These are phyloP conservation scores for Blumeria hordei DNA, from an alignment of 2,329 filamentous ascomycete species.

Conservation along the genomic window DNA sequence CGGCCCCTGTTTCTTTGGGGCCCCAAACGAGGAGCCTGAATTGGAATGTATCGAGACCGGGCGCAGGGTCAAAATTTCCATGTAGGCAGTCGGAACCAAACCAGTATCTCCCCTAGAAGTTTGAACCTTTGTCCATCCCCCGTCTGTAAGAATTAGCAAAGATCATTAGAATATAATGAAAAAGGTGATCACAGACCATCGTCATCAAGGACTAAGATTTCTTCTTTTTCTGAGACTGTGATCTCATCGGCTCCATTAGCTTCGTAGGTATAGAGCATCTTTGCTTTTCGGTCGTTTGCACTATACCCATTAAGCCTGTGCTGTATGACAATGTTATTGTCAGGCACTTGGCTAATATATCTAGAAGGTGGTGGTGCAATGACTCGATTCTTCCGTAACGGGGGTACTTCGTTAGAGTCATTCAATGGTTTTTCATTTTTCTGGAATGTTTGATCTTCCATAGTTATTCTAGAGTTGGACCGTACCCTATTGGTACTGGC, in stretches of 20 bases:
- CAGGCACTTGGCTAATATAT: conserved; percentile 47
- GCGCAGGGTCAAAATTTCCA: conserved; percentile 40
- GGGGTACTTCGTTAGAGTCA: no score
- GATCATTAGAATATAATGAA: not conserved
- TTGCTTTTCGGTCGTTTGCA: conserved; percentile 40
- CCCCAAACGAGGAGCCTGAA: conserved; percentile 42
- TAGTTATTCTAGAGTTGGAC: conserved; percentile 31
- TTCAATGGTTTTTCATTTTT: conserved; percentile 2
- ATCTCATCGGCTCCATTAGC: conserved; percentile 62
- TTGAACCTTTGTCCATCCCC: conserved; percentile 77
- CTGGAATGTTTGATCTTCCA: conserved; percentile 24
- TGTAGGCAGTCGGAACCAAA: conserved; percentile 66
- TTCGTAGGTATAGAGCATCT: conserved; percentile 77
- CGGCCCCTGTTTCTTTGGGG: conserved; percentile 18
- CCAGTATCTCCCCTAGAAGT: conserved; percentile 46
- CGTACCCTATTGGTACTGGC: conserved; percentile 55
- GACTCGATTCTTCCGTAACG: conserved; percentile 37
- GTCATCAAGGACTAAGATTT: conserved; percentile 56
- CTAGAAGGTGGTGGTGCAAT: conserved; percentile 69
- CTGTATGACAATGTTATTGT: conserved; percentile 19
- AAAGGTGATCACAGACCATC: conserved; percentile 40
- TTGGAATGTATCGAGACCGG: conserved; percentile 58
- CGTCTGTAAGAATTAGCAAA: conserved; percentile 33
- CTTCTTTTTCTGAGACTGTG: conserved; percentile 51
- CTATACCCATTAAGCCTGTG: conserved; percentile 7